Percentiles rank a stretch among this genome's conserved stretches.
These are phyloP conservation scores for Arabidopsis hybrid DNA, from an alignment of 441 rosid species.

Conservation along the genomic window DNA sequence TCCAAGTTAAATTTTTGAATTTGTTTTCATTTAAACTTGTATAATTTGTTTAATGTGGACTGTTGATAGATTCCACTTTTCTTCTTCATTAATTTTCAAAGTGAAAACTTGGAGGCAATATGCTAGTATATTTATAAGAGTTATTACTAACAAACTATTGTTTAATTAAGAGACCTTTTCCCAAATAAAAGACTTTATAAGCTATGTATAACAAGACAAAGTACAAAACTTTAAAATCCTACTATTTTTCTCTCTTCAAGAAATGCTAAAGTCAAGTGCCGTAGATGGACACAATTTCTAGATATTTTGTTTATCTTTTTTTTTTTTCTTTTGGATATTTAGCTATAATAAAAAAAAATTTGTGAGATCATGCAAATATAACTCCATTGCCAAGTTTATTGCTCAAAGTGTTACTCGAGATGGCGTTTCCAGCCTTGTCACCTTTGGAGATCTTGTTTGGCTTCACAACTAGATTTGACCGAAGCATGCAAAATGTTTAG, in stretches of 20 bases:
- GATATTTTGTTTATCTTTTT: neutral
- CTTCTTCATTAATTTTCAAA: conserved; percentile 8
- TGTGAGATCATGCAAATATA: neutral
- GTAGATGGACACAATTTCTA: neutral
- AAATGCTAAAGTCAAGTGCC: neutral
- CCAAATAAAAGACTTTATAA: neutral
- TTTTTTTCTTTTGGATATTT: neutral
- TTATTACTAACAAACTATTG: neutral
- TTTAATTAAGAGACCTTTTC: neutral
- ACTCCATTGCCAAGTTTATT: neutral
- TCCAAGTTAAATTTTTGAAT: neutral
- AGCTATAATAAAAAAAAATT: neutral
- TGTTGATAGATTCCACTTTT: neutral
- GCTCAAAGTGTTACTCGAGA: neutral
- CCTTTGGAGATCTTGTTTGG: neutral
- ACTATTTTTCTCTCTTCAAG: neutral
- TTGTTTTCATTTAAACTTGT: conserved; percentile 16
- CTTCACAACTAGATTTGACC: neutral
- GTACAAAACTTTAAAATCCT: neutral
- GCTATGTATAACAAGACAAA: neutral
- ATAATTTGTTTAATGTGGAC: conserved; percentile 1
- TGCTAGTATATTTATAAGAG: conserved; percentile 19
- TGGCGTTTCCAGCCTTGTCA: neutral
- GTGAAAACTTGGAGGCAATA: neutral
- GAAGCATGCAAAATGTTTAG: neutral